phyloP scores from a whole-genome alignment of 208 protist species.

The Tritrichomonas foetus region DNA sequence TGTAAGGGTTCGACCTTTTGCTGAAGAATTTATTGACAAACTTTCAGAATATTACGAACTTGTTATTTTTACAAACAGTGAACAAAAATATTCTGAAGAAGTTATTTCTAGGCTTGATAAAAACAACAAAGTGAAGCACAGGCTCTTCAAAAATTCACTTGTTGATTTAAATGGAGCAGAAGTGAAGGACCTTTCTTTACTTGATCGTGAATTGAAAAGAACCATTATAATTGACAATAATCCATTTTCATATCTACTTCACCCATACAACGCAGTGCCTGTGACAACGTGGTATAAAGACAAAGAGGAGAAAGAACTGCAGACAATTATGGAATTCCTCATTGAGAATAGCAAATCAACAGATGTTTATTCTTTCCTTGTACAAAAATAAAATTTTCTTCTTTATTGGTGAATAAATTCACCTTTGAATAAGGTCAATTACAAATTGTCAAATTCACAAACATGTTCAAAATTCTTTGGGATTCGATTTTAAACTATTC shows the following conservation, averaged over 20 bases:
- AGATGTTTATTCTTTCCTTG: too few relatives aligned
- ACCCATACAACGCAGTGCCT: slow-evolving; percentile 34
- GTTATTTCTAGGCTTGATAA: background rate
- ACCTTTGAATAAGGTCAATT: too few relatives aligned
- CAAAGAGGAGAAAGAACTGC: background rate
- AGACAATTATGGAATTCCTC: too few relatives aligned
- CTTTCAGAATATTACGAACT: background rate
- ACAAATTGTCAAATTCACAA: too few relatives aligned
- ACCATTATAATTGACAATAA: slow-evolving; percentile 32
- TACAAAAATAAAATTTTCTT: too few relatives aligned
- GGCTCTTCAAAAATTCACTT: background rate
- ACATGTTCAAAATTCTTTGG: too few relatives aligned
- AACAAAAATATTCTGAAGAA: background rate
- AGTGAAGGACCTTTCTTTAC: slow-evolving; percentile 7
- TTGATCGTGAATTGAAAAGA: background rate
- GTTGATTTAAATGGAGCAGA: background rate
- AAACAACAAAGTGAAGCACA: background rate
- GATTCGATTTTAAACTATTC: too few relatives aligned
- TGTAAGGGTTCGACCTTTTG: background rate
- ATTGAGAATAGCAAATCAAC: too few relatives aligned
- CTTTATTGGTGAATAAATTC: too few relatives aligned
- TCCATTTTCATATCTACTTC: background rate
- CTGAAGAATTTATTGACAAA: background rate
- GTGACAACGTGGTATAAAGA: slow-evolving; percentile 10
- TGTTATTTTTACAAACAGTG: background rate